Evolutionary conservation across 257 asterid species (phyloP).

Genomic region (Paraleonurus japonicus): DNA sequence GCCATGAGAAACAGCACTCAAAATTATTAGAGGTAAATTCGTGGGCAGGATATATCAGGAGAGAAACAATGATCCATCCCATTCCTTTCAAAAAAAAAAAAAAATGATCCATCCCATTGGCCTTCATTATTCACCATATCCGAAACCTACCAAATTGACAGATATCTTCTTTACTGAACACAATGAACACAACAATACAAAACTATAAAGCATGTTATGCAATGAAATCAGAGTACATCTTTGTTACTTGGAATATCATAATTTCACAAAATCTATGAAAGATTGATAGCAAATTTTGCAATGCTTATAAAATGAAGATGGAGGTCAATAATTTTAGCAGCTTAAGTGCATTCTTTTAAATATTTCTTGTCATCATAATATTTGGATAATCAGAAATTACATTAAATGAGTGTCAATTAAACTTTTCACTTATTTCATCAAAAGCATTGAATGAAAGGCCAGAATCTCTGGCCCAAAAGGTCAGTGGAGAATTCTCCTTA

Average conservation of each 20-base stretch:
- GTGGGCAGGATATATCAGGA: constrained; percentile 7
- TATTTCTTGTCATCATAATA: not conserved
- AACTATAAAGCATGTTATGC: not conserved
- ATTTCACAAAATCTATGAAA: not conserved
- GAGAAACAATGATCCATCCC: not conserved
- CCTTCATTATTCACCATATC: constrained; percentile 1
- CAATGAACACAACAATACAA: not conserved
- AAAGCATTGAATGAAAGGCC: not conserved
- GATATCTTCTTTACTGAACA: not conserved
- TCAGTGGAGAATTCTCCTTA: constrained; percentile 2
- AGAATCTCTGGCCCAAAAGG: not conserved
- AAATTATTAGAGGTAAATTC: not conserved
- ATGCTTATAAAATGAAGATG: not conserved
- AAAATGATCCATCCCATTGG: too few species aligned
- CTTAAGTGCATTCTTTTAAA: not conserved
- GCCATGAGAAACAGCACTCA: constrained; percentile 5
- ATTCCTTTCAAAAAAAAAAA: too few species aligned
- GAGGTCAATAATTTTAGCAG: not conserved
- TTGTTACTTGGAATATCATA: not conserved
- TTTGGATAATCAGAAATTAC: constrained; percentile 14
- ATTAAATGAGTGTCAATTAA: not conserved
- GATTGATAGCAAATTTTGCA: not conserved
- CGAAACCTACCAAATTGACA: constrained; percentile 3
- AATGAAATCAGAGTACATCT: not conserved
- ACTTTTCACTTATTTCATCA: not conserved